Evolutionary conservation across 352 stramenopile species (phyloP), one percentile per base, ranked within the genome.

Genomic region (Globisporangium spiculum): DNA sequence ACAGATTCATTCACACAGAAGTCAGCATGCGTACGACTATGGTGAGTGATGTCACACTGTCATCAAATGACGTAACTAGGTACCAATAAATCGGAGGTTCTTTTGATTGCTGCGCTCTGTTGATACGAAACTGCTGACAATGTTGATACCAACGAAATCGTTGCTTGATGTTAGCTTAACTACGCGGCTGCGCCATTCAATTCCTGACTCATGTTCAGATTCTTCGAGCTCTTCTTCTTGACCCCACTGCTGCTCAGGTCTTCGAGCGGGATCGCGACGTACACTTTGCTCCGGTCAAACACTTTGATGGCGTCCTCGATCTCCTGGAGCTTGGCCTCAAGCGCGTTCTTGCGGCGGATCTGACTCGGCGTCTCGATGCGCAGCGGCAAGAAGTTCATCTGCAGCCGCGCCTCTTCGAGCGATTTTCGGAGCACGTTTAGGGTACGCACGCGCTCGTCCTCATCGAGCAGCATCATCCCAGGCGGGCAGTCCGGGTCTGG

Each of bases 271-370:
- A 77, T 81, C 22, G 86, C 72, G n/a, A 97, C 78, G 44, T 92
- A 96, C 27, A 98, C 90, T 76, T 95, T 97, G 0, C 75, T 48
- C 12, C 88, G 83, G 63, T 84, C 84, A 48, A 97, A 98, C 18
- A 97, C 88, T 34, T 84, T 86, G 73, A 97, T 96, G 24, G 92
- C 91, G 59, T 94, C 86, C 36, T 97, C 91, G 54, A 97, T 97
- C 66, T 97, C 91, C 64, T 86, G 84, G 18, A 97, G 70, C 60
- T 94, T 93, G 20, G 74, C 68, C 52, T 97, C 88, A 3, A 97
- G 69, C 44, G 87, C 86, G 41, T 92, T 84, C 69, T 96, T 95
- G 52, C 84, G 78, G 30, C 86, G 83, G 20, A 89, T 89, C 72
- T 97, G 86, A 24, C 77, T 88, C 12, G 86, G 75, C 1, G 90